These are phyloP conservation scores for Penicillium subrubescens DNA, from an alignment of 495 filamentous ascomycete species.

Conservation along the genomic window DNA sequence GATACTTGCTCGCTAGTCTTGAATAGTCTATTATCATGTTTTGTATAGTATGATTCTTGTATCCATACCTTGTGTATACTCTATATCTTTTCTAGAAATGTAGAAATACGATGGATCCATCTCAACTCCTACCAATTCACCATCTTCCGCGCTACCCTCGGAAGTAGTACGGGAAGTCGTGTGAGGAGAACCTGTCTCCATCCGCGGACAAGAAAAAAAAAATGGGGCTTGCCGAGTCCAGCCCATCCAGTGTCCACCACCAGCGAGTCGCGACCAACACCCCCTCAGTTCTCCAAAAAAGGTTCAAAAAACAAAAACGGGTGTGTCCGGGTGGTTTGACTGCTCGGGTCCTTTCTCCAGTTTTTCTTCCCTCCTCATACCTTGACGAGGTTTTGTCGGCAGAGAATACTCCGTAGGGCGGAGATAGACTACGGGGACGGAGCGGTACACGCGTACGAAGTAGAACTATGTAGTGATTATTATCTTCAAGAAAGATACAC, in stretches of 20 bases:
- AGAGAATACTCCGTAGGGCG: neutral
- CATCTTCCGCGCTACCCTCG: neutral
- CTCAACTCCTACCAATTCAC: neutral
- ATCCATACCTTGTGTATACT: neutral
- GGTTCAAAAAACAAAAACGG: constrained; percentile 7
- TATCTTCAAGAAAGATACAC: neutral
- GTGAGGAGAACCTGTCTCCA: constrained; percentile 23
- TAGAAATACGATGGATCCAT: neutral
- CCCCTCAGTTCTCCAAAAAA: neutral
- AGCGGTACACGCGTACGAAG: neutral
- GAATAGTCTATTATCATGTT: neutral
- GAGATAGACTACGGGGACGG: neutral
- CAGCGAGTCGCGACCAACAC: neutral
- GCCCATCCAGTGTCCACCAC: neutral
- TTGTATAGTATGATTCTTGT: neutral
- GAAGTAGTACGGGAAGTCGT: constrained; percentile 5
- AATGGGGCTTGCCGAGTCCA: constrained; percentile 26
- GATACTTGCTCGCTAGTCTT: neutral
- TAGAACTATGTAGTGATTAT: neutral
- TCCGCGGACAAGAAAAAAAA: constrained; percentile 11
- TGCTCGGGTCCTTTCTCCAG: constrained; percentile 2
- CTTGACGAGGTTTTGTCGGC: neutral
- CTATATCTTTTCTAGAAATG: neutral
- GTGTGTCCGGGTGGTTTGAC: constrained; percentile 10
- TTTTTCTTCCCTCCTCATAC: neutral